Conservation (phyloP, 305 asterid species). For the Plantago rigida region DNA sequence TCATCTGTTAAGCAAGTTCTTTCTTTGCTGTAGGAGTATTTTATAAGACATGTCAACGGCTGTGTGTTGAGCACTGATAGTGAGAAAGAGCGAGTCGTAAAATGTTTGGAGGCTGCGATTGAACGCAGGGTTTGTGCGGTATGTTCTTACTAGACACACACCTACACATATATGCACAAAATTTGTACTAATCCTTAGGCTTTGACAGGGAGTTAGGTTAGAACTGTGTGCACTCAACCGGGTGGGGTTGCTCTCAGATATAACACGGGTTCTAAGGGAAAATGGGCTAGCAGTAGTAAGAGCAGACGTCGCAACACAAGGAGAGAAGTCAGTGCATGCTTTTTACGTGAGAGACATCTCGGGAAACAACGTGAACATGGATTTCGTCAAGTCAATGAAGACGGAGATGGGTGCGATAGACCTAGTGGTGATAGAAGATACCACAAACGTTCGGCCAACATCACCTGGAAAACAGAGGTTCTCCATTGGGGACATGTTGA, state of each 20-base stretch:
- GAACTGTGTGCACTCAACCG: slow-evolving; percentile 57
- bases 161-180: neutral
- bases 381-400: slow-evolving; percentile 48
- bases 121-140: slow-evolving; percentile 77
- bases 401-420: slow-evolving; percentile 61
- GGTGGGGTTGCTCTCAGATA: slow-evolving; percentile 67
- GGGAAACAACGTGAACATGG: slow-evolving; percentile 52
- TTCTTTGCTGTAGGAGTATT: slow-evolving; percentile 47
- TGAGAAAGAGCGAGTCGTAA: slow-evolving; percentile 56
- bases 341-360: slow-evolving; percentile 69
- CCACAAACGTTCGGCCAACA: slow-evolving; percentile 20
- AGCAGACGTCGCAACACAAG: slow-evolving; percentile 64
- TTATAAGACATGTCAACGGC: slow-evolving; percentile 57
- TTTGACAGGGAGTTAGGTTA: slow-evolving; percentile 51
- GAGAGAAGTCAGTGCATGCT: slow-evolving; percentile 52
- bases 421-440: slow-evolving; percentile 45
- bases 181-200: neutral
- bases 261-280: slow-evolving; percentile 66
- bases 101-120: slow-evolving; percentile 72
- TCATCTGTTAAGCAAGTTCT: neutral
- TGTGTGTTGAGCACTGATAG: slow-evolving; percentile 42
- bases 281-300: slow-evolving; percentile 62
- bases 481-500: slow-evolving; percentile 50
- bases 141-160: neutral
- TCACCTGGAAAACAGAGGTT: slow-evolving; percentile 36